phyloP scores from a whole-genome alignment of 2,329 filamentous ascomycete genomes.

The Aspergillus neoniger region DNA sequence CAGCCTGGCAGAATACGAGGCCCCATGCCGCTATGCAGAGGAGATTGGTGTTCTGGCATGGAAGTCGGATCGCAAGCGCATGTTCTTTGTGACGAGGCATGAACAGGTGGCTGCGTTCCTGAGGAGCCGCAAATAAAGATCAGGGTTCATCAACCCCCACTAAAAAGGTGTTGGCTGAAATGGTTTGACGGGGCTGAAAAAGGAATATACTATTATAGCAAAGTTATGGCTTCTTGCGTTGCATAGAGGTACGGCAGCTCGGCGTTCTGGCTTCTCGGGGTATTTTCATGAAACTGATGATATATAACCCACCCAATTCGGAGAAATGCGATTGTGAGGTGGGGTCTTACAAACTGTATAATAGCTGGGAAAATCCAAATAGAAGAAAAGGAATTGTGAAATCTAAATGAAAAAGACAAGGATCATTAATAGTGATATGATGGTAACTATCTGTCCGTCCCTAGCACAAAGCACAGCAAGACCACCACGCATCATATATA shows the following conservation, averaged over 20 bases:
- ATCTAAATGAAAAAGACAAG: not conserved
- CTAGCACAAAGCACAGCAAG: not conserved
- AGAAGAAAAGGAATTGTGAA: not conserved
- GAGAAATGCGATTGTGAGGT: not conserved
- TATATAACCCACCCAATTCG: not conserved
- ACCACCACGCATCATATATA: not conserved
- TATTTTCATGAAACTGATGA: constrained; percentile 3
- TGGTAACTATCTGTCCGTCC: not conserved
- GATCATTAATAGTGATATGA: not conserved
- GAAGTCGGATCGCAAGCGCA: constrained; percentile 74
- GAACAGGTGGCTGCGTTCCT: constrained; percentile 86
- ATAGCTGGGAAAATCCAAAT: not conserved
- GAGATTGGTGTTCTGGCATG: constrained; percentile 89
- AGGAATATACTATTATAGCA: not conserved
- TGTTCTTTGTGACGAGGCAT: constrained; percentile 90
- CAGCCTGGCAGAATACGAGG: constrained; percentile 63
- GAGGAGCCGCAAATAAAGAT: constrained; percentile 56
- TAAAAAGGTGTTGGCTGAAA: not conserved
- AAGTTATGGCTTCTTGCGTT: not conserved
- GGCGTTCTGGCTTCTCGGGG: not conserved
- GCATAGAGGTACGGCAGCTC: not conserved
- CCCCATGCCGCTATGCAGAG: constrained; percentile 66
- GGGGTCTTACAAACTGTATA: not conserved
- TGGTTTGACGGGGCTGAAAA: too few species aligned
- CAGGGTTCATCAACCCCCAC: not conserved